phyloP scores from a whole-genome alignment of 148 eudicot species.

The Rhododendron mucronatum region DNA sequence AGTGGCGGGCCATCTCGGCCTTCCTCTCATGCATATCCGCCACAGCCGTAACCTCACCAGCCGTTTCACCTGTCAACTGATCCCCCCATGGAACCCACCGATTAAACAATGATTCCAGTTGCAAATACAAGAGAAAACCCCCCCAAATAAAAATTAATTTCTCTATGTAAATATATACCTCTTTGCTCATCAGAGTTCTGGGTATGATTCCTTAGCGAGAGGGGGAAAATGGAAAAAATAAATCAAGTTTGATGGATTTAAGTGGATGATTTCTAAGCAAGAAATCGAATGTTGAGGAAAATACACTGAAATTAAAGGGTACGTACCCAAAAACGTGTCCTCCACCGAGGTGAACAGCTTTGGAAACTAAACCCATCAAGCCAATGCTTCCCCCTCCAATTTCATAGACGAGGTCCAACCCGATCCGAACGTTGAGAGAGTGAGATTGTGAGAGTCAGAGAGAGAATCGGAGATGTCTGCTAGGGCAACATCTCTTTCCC shows the following conservation, averaged over 20 bases:
- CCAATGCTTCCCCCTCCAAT: constrained; percentile 73
- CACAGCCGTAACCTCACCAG: constrained; percentile 53
- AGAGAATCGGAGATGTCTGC: too few species aligned
- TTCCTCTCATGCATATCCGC: constrained; percentile 70
- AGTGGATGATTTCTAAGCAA: background rate
- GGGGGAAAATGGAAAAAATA: background rate
- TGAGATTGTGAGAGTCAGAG: too few species aligned
- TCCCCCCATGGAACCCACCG: too few species aligned
- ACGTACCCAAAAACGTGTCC: constrained; percentile 68
- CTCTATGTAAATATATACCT: constrained; percentile 22
- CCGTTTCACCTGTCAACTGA: constrained; percentile 59
- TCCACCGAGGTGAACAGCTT: constrained; percentile 58
- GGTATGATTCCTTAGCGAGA: constrained; percentile 34
- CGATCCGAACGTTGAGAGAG: background rate
- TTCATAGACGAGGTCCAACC: constrained; percentile 50
- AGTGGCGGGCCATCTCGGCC: constrained; percentile 70
- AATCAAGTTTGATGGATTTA: background rate
- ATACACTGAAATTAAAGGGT: background rate
- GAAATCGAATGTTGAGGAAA: background rate
- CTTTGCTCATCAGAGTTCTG: constrained; percentile 42
- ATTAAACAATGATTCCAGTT: too few species aligned
- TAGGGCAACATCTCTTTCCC: too few species aligned
- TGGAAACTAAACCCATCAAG: constrained; percentile 67
- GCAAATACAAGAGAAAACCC: background rate
- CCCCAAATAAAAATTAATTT: background rate